A percentile compares a stretch with the other conserved stretches of the same genome.
Evolutionary conservation across 2,329 filamentous ascomycete genomes (phyloP).

Genomic region (Botryotinia convoluta): DNA sequence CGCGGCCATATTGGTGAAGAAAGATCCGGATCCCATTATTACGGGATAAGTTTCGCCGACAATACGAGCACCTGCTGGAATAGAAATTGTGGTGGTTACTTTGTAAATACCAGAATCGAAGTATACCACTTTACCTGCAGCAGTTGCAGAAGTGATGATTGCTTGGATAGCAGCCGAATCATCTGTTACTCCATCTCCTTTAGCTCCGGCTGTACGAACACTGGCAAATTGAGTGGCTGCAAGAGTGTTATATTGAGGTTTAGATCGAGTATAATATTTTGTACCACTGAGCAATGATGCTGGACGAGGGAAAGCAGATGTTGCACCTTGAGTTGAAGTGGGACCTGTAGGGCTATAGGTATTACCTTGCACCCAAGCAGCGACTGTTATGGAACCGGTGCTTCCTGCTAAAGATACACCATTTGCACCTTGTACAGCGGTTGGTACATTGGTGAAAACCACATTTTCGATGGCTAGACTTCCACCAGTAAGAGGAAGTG

Average conservation of each 20-base stretch:
- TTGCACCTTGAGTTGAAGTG: constrained; percentile 41
- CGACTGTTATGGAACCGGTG: constrained; percentile 61
- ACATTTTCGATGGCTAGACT: constrained; percentile 84
- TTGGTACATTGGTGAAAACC: constrained; percentile 65
- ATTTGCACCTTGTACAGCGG: constrained; percentile 59
- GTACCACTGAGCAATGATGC: constrained; percentile 45
- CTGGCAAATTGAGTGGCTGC: constrained; percentile 44
- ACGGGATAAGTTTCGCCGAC: constrained; percentile 46
- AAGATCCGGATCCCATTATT: constrained; percentile 40
- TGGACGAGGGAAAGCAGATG: constrained; percentile 46
- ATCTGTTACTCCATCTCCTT: constrained; percentile 55
- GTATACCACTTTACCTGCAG: constrained; percentile 50
- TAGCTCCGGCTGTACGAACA: constrained; percentile 44
- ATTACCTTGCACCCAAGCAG: constrained; percentile 75
- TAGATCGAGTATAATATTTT: constrained; percentile 50
- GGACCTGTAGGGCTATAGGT: constrained; percentile 56
- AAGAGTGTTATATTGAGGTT: constrained; percentile 52
- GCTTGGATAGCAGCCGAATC: constrained; percentile 58
- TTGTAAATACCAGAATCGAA: constrained; percentile 56
- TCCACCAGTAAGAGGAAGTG: constrained; percentile 62
- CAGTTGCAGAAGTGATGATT: constrained; percentile 51
- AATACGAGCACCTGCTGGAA: constrained; percentile 44
- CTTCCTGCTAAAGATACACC: constrained; percentile 62
- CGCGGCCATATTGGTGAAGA: constrained; percentile 44
- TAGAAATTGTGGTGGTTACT: constrained; percentile 47